Conservation (phyloP, 1,284 basidiomycete species). For the Singerocomus rubriflavus region DNA sequence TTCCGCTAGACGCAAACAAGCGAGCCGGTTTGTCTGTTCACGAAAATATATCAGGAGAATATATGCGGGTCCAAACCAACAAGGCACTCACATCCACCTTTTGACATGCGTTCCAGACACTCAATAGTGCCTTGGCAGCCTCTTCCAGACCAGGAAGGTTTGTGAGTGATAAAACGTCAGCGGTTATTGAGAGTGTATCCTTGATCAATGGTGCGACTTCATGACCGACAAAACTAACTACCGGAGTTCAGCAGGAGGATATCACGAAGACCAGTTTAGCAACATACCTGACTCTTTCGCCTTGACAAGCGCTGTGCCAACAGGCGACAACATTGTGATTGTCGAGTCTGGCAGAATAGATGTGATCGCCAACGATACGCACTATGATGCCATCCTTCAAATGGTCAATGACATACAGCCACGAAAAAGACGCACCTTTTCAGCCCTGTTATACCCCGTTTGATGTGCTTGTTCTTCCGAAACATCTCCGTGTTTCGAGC, state of each 20-base stretch:
- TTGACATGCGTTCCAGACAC: constrained; percentile 61
- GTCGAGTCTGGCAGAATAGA: constrained; percentile 25
- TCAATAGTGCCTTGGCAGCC: constrained; percentile 50
- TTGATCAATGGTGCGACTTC: constrained; percentile 24
- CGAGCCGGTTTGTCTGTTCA: constrained; percentile 51
- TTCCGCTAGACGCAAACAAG: constrained; percentile 49
- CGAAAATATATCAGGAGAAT: not conserved
- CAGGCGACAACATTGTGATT: constrained; percentile 23
- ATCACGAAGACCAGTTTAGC: not conserved
- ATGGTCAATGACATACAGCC: not conserved
- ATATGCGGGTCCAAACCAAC: not conserved
- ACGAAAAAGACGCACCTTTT: constrained; percentile 13
- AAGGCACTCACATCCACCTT: constrained; percentile 53
- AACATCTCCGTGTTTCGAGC: constrained; percentile 8
- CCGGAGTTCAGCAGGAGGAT: constrained; percentile 2
- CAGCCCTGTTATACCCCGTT: constrained; percentile 21
- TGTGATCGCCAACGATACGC: constrained; percentile 28
- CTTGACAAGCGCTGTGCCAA: constrained; percentile 23
- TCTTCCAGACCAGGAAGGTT: constrained; percentile 55
- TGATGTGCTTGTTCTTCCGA: constrained; percentile 12
- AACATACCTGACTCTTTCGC: constrained; percentile 24
- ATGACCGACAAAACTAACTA: constrained; percentile 21
- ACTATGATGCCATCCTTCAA: constrained; percentile 10
- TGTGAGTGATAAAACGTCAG: constrained; percentile 49
- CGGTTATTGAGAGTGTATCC: constrained; percentile 22